Base-by-base conservation (phyloP, 1,139 yeast species). In the Candida sp. region DNA sequence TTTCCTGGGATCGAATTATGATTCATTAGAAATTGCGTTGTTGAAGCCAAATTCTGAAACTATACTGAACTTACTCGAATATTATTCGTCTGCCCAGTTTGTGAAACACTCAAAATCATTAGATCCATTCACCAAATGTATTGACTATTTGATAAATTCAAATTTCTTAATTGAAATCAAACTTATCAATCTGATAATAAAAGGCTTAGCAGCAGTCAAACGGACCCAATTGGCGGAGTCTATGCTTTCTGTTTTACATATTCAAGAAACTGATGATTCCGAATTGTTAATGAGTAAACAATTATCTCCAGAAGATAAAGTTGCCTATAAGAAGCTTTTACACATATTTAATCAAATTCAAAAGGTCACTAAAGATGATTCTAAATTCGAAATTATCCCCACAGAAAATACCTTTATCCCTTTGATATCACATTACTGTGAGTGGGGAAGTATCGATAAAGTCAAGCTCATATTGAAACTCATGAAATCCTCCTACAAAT, bases 381-480 rank as follows among this genome's bases (percentile, higher is more conserved):
- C 43, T 3, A 33, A 47, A 9, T 54, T 51, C 30, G 40, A 45
- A 25, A 37, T 64, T 3, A 44, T 51, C 2, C 68, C 72, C 0
- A 61, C 59, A 12, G 61, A 63, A 36, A 50, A 49, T 5, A 63
- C 73, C 1, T 67, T 66, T 43, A 45, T 56, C n/a, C 54, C 56
- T 4, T 53, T 65, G 22, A 36, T 63, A 5, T 38, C 49, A 22
- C 43, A 51, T 12, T 56, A 58, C 38, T 51, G 54, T 19, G 27
- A 37, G 5, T 35, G 40, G 1, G 37, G 35, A 8, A 44, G 42
- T 15, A 43, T 53, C 27, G 43, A 45, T 2, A 49, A 51, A n/a
- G 50, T 60, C 11, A 38, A 49, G 12, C 40, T 48, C 21, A 42
- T 59, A 22, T 40, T 60, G 8, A 41, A 46, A 5, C 45, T 54